Evolutionary conservation across 2,329 filamentous ascomycete genomes (phyloP).

Genomic region (Balansia obtecta): DNA sequence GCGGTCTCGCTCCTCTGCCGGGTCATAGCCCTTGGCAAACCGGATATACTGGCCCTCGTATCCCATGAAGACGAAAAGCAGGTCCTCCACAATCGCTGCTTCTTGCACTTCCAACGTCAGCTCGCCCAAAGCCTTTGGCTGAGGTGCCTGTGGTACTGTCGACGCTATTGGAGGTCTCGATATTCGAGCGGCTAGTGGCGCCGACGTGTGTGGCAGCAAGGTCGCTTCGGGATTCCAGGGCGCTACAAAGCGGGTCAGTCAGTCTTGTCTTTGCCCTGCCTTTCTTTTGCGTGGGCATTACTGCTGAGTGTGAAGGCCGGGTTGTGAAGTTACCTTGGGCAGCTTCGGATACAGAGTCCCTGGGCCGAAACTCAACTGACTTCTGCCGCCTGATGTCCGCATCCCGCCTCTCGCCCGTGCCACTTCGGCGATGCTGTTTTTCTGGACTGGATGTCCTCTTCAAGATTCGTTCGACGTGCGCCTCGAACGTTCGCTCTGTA

Average conservation of each 20-base stretch:
- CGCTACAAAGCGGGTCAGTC: constrained; percentile 18
- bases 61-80: constrained; percentile 94
- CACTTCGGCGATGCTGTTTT: constrained; percentile 33
- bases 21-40: constrained; percentile 72
- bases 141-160: constrained; percentile 61
- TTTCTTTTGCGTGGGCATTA: background rate
- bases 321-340: constrained; percentile 31
- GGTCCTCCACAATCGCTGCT: constrained; percentile 73
- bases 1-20: constrained; percentile 73
- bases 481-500: constrained; percentile 44
- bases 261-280: background rate
- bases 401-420: constrained; percentile 24
- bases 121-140: constrained; percentile 54
- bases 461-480: constrained; percentile 50
- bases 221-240: constrained; percentile 72
- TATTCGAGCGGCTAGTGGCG: constrained; percentile 57
- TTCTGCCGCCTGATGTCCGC: constrained; percentile 28
- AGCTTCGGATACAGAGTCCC: constrained; percentile 33
- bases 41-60: constrained; percentile 97
- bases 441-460: constrained; percentile 48
- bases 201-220: constrained; percentile 53
- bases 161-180: constrained; percentile 60
- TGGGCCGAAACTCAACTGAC: constrained; percentile 30
- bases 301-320: background rate
- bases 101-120: constrained; percentile 76